phyloP scores from a whole-genome alignment of 441 rosid species.

The Mallotus japonicus region DNA sequence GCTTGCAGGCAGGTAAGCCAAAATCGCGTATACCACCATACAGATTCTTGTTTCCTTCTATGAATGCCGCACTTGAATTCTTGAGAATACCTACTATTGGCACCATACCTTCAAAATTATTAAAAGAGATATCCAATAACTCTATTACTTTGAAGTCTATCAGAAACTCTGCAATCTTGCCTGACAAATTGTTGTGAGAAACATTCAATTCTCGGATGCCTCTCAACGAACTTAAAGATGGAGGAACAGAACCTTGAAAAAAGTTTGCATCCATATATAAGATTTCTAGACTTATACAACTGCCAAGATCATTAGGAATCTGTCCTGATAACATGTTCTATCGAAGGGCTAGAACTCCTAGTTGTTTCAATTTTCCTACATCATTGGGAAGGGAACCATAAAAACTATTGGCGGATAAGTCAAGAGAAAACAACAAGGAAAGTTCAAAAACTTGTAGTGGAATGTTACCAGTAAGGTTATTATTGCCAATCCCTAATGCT shows the following conservation, averaged over 20 bases:
- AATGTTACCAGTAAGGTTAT: not conserved
- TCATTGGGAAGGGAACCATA: not conserved
- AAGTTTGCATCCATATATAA: not conserved
- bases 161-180: not conserved
- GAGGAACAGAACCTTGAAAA: not conserved
- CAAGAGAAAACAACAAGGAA: not conserved
- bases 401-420: not conserved
- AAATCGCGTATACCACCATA: conserved; percentile 5
- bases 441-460: not conserved
- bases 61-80: not conserved
- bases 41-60: not conserved
- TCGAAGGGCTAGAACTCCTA: not conserved
- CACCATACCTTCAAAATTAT: not conserved
- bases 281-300: not conserved
- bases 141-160: not conserved
- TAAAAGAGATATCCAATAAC: not conserved
- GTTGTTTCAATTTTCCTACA: not conserved
- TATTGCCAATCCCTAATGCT: too few species aligned
- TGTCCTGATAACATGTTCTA: not conserved
- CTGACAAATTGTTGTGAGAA: conserved; percentile 4
- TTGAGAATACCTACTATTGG: not conserved
- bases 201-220: not conserved
- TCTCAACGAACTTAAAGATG: not conserved
- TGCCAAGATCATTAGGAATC: not conserved
- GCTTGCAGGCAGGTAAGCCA: not conserved